A percentile compares a stretch with the other conserved stretches of the same genome.
These are phyloP conservation scores for Colletotrichum paranaense DNA, from an alignment of 2,329 filamentous ascomycete species.

Conservation along the genomic window DNA sequence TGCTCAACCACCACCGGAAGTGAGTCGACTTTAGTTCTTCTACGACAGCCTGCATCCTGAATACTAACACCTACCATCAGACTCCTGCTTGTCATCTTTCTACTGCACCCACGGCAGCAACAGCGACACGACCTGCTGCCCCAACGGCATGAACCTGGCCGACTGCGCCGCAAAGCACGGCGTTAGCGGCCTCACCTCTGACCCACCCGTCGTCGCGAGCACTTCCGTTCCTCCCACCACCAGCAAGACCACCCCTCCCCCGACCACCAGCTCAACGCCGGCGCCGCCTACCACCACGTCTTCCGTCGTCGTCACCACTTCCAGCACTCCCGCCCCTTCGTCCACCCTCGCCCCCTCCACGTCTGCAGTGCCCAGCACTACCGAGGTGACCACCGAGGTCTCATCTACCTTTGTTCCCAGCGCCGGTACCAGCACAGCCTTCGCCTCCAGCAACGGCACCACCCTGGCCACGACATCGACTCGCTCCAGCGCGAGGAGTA, in stretches of 20 bases:
- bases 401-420: constrained; percentile 18
- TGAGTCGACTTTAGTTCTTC: constrained; percentile 48
- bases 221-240: constrained; percentile 40
- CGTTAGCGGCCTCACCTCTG: constrained; percentile 61
- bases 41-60: neutral
- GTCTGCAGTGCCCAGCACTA: constrained; percentile 11
- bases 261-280: constrained; percentile 42
- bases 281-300: constrained; percentile 34
- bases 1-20: constrained; percentile 68
- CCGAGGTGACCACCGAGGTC: constrained; percentile 11
- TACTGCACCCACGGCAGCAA: constrained; percentile 69
- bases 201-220: constrained; percentile 53
- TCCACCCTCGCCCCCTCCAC: constrained; percentile 19
- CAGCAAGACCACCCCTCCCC: constrained; percentile 39
- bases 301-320: constrained; percentile 2
- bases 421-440: constrained; percentile 19
- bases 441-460: constrained; percentile 15
- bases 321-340: neutral
- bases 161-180: constrained; percentile 64
- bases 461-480: constrained; percentile 18
- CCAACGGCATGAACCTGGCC: constrained; percentile 62
- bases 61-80: constrained; percentile 47
- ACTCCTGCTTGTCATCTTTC: constrained; percentile 70
- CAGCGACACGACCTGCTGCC: constrained; percentile 70
- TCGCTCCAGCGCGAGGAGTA: constrained; percentile 15